Percentiles rank a stretch among this genome's conserved stretches.
phyloP scores from a whole-genome alignment of 306 rosid species.

The Glycyrrhiza uralensis region DNA sequence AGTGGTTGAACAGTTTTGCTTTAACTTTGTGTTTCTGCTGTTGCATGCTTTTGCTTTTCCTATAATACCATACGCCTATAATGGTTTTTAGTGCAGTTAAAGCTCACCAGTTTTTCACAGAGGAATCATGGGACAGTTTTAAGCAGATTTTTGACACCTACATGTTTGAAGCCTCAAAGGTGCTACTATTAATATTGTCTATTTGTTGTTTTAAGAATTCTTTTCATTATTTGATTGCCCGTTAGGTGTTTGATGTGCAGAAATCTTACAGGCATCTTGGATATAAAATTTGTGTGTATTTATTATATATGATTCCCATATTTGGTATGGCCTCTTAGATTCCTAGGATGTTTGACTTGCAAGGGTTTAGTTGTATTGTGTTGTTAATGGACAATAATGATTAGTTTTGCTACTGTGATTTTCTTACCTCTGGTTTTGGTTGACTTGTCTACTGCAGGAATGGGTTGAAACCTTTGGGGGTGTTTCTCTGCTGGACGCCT shows the following conservation, averaged over 20 bases:
- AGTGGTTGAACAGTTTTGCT: conserved; percentile 1
- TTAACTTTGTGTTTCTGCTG: conserved; percentile 11
- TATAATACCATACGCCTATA: conserved; percentile 43
- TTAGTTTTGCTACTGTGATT: background rate
- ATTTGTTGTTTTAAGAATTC: background rate
- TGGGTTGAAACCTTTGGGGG: conserved; percentile 84
- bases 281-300: conserved; percentile 7
- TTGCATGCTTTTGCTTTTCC: conserved; percentile 24
- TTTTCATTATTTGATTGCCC: background rate
- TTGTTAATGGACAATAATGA: background rate
- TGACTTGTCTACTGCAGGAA: conserved; percentile 57
- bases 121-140: conserved; percentile 92
- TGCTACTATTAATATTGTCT: conserved; percentile 23
- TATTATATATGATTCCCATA: background rate
- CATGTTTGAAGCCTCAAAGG: conserved; percentile 97
- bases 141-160: conserved; percentile 78
- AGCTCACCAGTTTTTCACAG: conserved; percentile 97
- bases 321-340: background rate
- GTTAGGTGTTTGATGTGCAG: background rate
- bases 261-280: background rate
- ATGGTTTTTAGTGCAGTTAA: conserved; percentile 80
- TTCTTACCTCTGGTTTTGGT: conserved; percentile 18
- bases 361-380: background rate
- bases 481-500: conserved; percentile 58
- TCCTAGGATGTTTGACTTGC: background rate